These are phyloP conservation scores for Corchorus capsularis DNA, from an alignment of 345 rosid genomes.

Conservation along the genomic window DNA sequence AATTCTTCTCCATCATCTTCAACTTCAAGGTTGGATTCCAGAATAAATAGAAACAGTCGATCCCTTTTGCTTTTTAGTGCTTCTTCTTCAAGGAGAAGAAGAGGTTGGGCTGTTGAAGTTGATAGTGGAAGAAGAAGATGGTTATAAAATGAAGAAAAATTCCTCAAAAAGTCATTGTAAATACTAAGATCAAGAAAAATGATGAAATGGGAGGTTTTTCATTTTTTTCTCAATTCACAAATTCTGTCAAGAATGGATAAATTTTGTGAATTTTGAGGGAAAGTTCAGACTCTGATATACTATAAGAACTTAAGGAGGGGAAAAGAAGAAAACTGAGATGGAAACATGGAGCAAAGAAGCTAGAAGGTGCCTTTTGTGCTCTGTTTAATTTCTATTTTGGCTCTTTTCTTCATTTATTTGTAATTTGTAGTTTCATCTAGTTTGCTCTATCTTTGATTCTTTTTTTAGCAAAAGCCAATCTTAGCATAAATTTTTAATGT, in stretches of 20 bases:
- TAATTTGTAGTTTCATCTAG: slow-evolving; percentile 13
- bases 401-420: slow-evolving; percentile 15
- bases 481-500: slow-evolving; percentile 17
- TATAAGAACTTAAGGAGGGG: too few relatives aligned
- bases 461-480: slow-evolving; percentile 23
- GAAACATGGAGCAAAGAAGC: background rate
- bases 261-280: slow-evolving; percentile 19
- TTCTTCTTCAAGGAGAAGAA: slow-evolving; percentile 35
- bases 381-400: background rate
- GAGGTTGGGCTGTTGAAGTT: slow-evolving; percentile 32
- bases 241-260: background rate
- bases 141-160: background rate
- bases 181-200: slow-evolving; percentile 10
- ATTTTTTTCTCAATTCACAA: background rate
- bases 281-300: background rate
- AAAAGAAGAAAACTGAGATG: too few relatives aligned
- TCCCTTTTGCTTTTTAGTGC: slow-evolving; percentile 19
- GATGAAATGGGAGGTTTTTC: background rate
- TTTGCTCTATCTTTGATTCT: slow-evolving; percentile 21
- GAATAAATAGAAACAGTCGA: slow-evolving; percentile 29
- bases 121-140: slow-evolving; percentile 24
- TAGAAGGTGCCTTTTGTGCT: background rate
- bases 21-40: slow-evolving; percentile 31
- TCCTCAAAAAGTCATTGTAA: slow-evolving; percentile 19
- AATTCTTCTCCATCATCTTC: slow-evolving; percentile 32